phyloP scores from a whole-genome alignment of 2,329 filamentous ascomycete species.

The Cadophora gregata region DNA sequence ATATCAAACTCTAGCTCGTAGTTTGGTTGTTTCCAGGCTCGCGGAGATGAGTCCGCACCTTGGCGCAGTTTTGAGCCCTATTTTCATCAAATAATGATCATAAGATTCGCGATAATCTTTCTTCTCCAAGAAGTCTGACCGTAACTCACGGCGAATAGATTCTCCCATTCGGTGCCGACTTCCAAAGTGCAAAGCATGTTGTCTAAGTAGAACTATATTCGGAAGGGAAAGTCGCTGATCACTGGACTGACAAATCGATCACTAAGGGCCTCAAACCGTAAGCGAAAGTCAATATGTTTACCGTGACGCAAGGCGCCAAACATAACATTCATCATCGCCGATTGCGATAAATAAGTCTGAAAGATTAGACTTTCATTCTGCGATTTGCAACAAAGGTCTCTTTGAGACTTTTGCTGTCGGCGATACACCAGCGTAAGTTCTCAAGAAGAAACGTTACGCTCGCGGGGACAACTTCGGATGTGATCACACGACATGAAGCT shows the following conservation, averaged over 20 bases:
- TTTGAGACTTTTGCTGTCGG: too few relatives aligned
- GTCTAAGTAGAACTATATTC: neutral
- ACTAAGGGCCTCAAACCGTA: neutral
- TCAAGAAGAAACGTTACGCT: neutral
- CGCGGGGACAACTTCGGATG: neutral
- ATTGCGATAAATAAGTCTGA: neutral
- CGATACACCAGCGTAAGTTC: too few relatives aligned
- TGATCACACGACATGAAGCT: slow-evolving; percentile 2
- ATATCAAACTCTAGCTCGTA: slow-evolving; percentile 6
- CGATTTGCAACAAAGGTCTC: slow-evolving; percentile 19
- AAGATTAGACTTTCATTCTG: slow-evolving; percentile 3
- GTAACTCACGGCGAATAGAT: neutral
- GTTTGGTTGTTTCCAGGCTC: too few relatives aligned
- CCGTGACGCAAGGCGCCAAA: neutral
- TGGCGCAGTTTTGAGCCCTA: neutral
- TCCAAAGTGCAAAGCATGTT: slow-evolving; percentile 4
- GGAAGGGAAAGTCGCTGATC: neutral
- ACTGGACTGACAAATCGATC: slow-evolving; percentile 1
- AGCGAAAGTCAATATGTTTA: slow-evolving; percentile 14
- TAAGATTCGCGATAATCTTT: neutral
- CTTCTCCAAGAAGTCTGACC: neutral
- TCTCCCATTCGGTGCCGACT: neutral
- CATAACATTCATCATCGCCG: neutral
- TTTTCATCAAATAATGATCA: neutral
- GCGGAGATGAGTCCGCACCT: neutral